Base-by-base conservation (phyloP, 371 early-diverging fungal genomes). In the Funneliformis caledonium region DNA sequence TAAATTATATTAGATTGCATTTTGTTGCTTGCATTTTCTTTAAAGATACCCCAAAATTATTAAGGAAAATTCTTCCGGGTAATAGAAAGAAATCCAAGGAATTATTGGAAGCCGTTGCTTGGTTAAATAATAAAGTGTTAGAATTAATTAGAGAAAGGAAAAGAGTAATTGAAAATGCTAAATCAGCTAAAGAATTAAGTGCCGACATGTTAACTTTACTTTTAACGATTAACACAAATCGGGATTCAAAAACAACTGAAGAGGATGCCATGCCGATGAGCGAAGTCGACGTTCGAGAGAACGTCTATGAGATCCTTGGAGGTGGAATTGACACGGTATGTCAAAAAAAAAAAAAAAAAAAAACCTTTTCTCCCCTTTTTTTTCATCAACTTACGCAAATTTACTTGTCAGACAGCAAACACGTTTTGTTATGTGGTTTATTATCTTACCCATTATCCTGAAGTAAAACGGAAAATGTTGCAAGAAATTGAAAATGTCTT, bases 191-290 rank as follows among this genome's bases (percentile, higher is more conserved):
- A 65, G 22, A 16, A 11, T 47, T 70, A n/a, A 26, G 45, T 22
- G 22, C 72, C 10, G 72, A 75, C 56, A 16, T 47, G 79, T 76
- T 68, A 69, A 75, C 69, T 37, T 72, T 80, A 77, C 60, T 81
- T 64, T 72, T 75, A 80, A 59, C 74, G 45, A 68, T 60, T 4
- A 67, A 61, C 80, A 82, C 61, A 73, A 76, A 48, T 48, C 75
- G 14, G 4, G 80, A 42, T 69, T 16, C 16, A 56, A 16, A 56
- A 56, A 64, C 50, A 19, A 16, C 37, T 16, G n/a, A 11, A 26
- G 16, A 19, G 12, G 65, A 76, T 45, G 47, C 2, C 9, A 43
- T 31, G 47, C 47, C 65, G 4, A 76, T 76, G 77, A 12, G 64
- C 47, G 77, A 76, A 33, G 64, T 64, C 1, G 43, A 61, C 2